These are phyloP conservation scores for Stereocaulon alpinum DNA, from an alignment of 495 filamentous ascomycete genomes.

Conservation along the genomic window DNA sequence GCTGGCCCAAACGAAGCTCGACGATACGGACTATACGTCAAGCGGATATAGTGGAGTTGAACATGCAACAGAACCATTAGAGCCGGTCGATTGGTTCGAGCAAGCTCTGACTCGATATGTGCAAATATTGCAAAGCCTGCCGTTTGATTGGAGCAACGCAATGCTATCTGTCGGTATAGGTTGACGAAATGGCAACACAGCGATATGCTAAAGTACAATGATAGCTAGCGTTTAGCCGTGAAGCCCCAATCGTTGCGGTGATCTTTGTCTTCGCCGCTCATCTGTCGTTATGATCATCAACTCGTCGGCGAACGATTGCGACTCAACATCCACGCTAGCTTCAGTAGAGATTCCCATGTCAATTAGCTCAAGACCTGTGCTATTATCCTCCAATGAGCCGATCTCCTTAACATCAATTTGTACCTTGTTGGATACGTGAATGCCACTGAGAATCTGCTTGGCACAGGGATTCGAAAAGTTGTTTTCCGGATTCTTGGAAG, in stretches of 20 bases:
- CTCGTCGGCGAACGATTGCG: conserved; percentile 21
- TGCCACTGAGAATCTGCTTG: conserved; percentile 34
- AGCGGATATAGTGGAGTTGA: too few relatives aligned
- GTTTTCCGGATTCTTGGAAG: conserved; percentile 18
- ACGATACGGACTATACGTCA: too few relatives aligned
- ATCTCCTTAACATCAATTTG: conserved; percentile 37
- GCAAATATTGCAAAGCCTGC: too few relatives aligned
- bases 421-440: conserved; percentile 45
- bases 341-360: conserved; percentile 5
- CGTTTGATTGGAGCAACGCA: too few relatives aligned
- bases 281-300: conserved; percentile 19
- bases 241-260: background rate
- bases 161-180: too few relatives aligned
- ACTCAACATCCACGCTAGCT: conserved; percentile 11
- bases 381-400: background rate
- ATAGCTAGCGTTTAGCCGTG: background rate
- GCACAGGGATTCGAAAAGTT: conserved; percentile 12
- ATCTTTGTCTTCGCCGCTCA: conserved; percentile 11
- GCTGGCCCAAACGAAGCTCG: too few relatives aligned
- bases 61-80: too few relatives aligned
- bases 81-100: too few relatives aligned
- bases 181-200: too few relatives aligned
- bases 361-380: conserved; percentile 3
- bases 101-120: too few relatives aligned
- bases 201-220: too few relatives aligned